Percentiles rank a stretch among this genome's conserved stretches.
phyloP scores from a whole-genome alignment of 2,329 filamentous ascomycete species.

The Botrytis paeoniae region DNA sequence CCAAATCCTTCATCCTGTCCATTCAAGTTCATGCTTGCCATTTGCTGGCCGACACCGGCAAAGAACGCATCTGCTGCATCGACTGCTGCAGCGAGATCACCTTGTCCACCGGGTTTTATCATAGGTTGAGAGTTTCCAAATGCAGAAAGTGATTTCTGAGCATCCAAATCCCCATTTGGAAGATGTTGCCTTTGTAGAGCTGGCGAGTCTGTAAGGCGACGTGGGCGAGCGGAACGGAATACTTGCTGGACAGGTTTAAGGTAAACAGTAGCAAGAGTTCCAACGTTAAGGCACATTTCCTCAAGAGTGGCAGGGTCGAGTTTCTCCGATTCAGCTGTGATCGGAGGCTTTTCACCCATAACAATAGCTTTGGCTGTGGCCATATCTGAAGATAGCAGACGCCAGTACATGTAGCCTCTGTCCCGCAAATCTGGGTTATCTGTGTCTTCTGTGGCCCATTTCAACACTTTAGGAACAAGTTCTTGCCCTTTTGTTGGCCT shows the following conservation, averaged over 20 bases:
- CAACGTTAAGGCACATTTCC: constrained; percentile 95
- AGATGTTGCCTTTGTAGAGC: constrained; percentile 74
- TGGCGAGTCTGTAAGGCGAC: constrained; percentile 76
- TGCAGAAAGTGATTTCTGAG: constrained; percentile 59
- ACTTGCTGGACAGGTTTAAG: constrained; percentile 97
- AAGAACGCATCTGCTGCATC: constrained; percentile 90
- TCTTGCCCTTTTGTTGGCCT: constrained; percentile 91
- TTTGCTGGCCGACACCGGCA: constrained; percentile 69
- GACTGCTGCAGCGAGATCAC: constrained; percentile 67
- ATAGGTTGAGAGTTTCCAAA: constrained; percentile 46
- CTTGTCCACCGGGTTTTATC: constrained; percentile 34
- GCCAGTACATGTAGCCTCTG: constrained; percentile 99
- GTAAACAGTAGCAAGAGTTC: constrained; percentile 94
- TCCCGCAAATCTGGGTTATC: constrained; percentile 96
- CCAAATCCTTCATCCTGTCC: constrained; percentile 61
- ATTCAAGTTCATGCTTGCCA: constrained; percentile 68
- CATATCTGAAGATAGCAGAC: constrained; percentile 88
- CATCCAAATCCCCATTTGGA: constrained; percentile 52
- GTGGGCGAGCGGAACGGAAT: constrained; percentile 82
- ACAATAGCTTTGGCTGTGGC: constrained; percentile 81
- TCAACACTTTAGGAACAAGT: constrained; percentile 88
- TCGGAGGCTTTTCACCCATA: constrained; percentile 96
- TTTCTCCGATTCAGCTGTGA: constrained; percentile 93
- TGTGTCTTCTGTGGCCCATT: constrained; percentile 99
- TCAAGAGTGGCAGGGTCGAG: constrained; percentile 88